Percentiles rank a stretch among this genome's conserved stretches.
Evolutionary conservation across 129 eudicot genomes (phyloP).

Genomic region (Flaveria sonorensis): DNA sequence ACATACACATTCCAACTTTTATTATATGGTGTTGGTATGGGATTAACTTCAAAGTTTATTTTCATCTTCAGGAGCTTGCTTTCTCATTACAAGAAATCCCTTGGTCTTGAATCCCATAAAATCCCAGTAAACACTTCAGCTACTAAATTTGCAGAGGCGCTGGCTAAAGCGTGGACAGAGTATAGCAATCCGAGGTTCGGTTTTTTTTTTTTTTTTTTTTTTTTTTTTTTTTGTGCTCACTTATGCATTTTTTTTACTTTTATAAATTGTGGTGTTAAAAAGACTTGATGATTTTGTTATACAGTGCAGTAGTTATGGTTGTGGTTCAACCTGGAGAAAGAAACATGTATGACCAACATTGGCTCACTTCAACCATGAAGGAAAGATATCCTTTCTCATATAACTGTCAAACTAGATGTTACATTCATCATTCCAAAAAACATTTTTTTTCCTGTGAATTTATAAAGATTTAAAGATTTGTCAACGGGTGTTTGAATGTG

Average conservation of each 20-base stretch:
- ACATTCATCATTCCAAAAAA: neutral
- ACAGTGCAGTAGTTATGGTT: constrained; percentile 80
- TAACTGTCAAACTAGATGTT: neutral
- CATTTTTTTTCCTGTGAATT: neutral
- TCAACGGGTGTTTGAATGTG: neutral
- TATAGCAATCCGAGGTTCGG: constrained; percentile 70
- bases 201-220: neutral
- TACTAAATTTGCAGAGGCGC: constrained; percentile 70
- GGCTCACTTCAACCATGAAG: constrained; percentile 62
- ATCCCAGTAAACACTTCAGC: constrained; percentile 72
- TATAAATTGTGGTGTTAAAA: constrained; percentile 11
- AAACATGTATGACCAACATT: constrained; percentile 97
- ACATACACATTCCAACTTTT: neutral
- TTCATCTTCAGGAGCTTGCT: constrained; percentile 67
- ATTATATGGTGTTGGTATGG: too few species aligned
- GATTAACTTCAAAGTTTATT: too few species aligned
- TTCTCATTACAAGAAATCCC: constrained; percentile 46
- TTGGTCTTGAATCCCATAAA: constrained; percentile 55
- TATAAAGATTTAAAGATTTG: neutral
- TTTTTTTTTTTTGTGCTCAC: neutral
- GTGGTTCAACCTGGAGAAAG: constrained; percentile 91
- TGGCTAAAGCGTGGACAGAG: constrained; percentile 81
- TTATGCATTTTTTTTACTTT: neutral
- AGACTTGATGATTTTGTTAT: neutral
- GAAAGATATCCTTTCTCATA: constrained; percentile 72